Evolutionary conservation across 768 basidiomycete species (phyloP).

Genomic region (Pleurotus citrinopileatus): DNA sequence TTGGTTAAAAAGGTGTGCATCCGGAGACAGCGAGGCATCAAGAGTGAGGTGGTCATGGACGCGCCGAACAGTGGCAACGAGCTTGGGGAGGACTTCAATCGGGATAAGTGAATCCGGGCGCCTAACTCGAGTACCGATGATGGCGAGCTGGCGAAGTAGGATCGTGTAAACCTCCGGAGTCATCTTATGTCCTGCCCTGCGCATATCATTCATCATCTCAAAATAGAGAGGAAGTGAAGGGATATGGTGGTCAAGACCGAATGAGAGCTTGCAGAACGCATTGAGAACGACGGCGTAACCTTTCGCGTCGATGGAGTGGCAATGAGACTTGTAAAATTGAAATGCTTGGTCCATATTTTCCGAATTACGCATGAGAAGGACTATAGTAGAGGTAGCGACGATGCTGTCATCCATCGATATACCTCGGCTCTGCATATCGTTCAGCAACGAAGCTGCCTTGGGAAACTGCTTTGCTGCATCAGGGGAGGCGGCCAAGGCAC

Average conservation of each 20-base stretch:
- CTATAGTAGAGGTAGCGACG: constrained; percentile 48
- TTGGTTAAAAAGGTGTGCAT: constrained; percentile 71
- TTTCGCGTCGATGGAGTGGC: constrained; percentile 42
- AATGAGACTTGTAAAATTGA: constrained; percentile 45
- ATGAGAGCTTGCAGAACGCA: constrained; percentile 58
- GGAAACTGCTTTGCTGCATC: constrained; percentile 47
- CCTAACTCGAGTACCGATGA: constrained; percentile 34
- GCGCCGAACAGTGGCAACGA: constrained; percentile 53
- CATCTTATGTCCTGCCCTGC: constrained; percentile 52
- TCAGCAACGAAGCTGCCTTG: constrained; percentile 47
- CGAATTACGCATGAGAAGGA: constrained; percentile 66
- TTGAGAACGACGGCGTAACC: constrained; percentile 66
- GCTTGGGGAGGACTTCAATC: constrained; percentile 23
- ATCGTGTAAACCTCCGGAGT: constrained; percentile 64
- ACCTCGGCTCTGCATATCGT: constrained; percentile 60
- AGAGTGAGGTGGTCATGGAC: constrained; percentile 77
- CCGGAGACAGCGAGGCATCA: constrained; percentile 73
- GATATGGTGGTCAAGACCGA: constrained; percentile 35
- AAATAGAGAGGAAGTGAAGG: constrained; percentile 61
- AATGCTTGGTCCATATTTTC: constrained; percentile 57
- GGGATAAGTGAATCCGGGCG: constrained; percentile 17
- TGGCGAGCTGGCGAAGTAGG: constrained; percentile 55
- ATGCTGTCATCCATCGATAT: constrained; percentile 43
- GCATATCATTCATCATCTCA: constrained; percentile 81
- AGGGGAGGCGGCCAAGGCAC: constrained; percentile 40